Conservation (phyloP, 2,329 filamentous ascomycete genomes). For the Colletotrichum sp. region DNA sequence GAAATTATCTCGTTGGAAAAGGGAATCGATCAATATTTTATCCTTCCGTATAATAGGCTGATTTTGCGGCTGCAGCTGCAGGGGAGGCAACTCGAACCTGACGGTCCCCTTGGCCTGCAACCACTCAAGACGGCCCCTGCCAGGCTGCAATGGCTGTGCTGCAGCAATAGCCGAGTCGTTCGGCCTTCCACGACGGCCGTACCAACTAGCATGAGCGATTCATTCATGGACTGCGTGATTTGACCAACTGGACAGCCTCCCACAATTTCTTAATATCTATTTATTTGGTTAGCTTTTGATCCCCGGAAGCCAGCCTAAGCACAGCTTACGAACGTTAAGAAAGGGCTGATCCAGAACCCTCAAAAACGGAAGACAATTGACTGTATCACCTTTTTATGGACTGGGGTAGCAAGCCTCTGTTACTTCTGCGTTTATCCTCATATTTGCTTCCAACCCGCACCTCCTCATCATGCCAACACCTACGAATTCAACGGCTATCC, state of each 20-base stretch:
- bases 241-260: not conserved
- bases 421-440: rapidly evolving
- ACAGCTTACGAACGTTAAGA: rapidly evolving
- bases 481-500: not conserved
- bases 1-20: rapidly evolving
- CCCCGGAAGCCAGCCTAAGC: not conserved
- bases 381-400: rapidly evolving
- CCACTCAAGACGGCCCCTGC: not conserved
- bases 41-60: rapidly evolving
- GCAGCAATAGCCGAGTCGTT: not conserved
- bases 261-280: not conserved
- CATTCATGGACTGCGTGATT: rapidly evolving
- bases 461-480: not conserved
- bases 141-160: not conserved
- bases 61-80: rapidly evolving
- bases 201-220: not conserved
- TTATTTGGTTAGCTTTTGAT: rapidly evolving
- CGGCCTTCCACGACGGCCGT: rapidly evolving
- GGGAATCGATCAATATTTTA: not conserved
- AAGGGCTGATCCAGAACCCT: not conserved
- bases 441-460: not conserved
- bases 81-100: not conserved
- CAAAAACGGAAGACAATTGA: rapidly evolving
- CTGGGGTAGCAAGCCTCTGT: not conserved
- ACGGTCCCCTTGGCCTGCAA: rapidly evolving